A percentile compares a stretch with the other conserved stretches of the same genome.
phyloP scores from a whole-genome alignment of 1,284 basidiomycete species.

The Apiotrichum montevideense region DNA sequence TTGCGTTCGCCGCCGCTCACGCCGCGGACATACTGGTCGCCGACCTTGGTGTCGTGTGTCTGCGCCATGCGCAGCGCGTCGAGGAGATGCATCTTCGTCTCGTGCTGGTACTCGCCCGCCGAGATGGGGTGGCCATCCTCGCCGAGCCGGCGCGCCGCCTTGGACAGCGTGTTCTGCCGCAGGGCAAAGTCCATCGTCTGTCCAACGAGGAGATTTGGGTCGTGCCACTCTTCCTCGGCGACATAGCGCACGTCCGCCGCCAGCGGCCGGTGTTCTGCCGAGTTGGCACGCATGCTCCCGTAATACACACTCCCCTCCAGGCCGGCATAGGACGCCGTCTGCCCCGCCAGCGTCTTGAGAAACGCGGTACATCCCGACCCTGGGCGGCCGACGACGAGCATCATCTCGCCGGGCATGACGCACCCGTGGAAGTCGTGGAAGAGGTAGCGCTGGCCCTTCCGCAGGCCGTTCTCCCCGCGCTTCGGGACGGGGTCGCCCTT shows the following conservation, averaged over 20 bases:
- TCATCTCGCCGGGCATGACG: slow-evolving; percentile 41
- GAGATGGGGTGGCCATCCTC: slow-evolving; percentile 33
- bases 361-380: slow-evolving; percentile 49
- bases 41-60: slow-evolving; percentile 57
- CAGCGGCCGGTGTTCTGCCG: slow-evolving; percentile 6
- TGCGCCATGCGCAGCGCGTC: slow-evolving; percentile 70
- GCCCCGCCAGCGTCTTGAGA: slow-evolving; percentile 47
- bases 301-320: slow-evolving; percentile 46
- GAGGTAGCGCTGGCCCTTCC: slow-evolving; percentile 34
- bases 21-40: slow-evolving; percentile 67
- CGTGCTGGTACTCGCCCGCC: slow-evolving; percentile 18
- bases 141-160: slow-evolving; percentile 21
- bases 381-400: slow-evolving; percentile 43
- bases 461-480: slow-evolving; percentile 23
- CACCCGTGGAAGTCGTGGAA: slow-evolving; percentile 31
- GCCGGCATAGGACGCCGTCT: slow-evolving; percentile 44
- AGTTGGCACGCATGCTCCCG: slow-evolving; percentile 28
- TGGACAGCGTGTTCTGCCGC: slow-evolving; percentile 33
- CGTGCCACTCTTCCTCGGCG: slow-evolving; percentile 40
- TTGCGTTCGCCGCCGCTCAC: slow-evolving; percentile 65
- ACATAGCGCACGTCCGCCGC: slow-evolving; percentile 25
- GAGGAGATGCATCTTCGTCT: slow-evolving; percentile 41
- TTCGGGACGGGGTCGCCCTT: slow-evolving; percentile 17
- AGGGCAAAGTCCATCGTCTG: slow-evolving; percentile 43
- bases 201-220: slow-evolving; percentile 39